Evolutionary conservation across 2,329 filamentous ascomycete species (phyloP).

Genomic region (Fusarium xylarioides): DNA sequence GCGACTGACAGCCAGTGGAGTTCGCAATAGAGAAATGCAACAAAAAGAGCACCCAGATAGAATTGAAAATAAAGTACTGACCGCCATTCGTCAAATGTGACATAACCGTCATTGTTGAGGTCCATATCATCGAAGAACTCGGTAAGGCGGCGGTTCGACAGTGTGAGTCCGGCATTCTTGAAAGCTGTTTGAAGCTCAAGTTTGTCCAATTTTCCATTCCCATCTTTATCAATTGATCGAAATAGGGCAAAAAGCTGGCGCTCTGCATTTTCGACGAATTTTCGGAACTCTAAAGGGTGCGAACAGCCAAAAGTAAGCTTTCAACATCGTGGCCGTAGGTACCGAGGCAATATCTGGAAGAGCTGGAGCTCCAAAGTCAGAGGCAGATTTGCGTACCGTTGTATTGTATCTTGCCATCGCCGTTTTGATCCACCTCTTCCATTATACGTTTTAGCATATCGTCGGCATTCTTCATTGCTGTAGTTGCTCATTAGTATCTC

Average conservation of each 20-base stretch:
- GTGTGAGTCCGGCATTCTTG: slow-evolving; percentile 76
- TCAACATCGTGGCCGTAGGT: slow-evolving; percentile 5
- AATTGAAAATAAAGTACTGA: slow-evolving; percentile 59
- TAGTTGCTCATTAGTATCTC: slow-evolving; percentile 39
- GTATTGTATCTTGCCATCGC: slow-evolving; percentile 90
- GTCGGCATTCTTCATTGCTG: slow-evolving; percentile 89
- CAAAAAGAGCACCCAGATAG: slow-evolving; percentile 6
- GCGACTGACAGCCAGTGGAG: slow-evolving; percentile 18
- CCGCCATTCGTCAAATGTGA: slow-evolving; percentile 97
- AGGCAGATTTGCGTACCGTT: slow-evolving; percentile 68
- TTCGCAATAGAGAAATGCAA: neutral
- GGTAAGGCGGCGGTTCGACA: slow-evolving; percentile 79
- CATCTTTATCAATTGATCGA: slow-evolving; percentile 83
- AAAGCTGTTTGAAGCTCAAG: slow-evolving; percentile 85
- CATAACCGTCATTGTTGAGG: slow-evolving; percentile 84
- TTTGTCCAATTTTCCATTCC: slow-evolving; percentile 87
- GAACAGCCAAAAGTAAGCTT: slow-evolving; percentile 33
- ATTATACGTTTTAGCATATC: slow-evolving; percentile 83
- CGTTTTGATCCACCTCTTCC: slow-evolving; percentile 82
- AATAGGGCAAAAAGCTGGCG: slow-evolving; percentile 84
- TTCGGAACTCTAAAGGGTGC: slow-evolving; percentile 76
- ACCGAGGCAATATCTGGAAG: slow-evolving; percentile 28
- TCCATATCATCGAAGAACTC: slow-evolving; percentile 93
- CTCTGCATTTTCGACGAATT: slow-evolving; percentile 89
- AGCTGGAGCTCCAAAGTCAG: slow-evolving; percentile 6